Percentiles rank a stretch among this genome's conserved stretches.
These are phyloP conservation scores for Thraustochytrium striatum DNA, from an alignment of 352 stramenopile species.

Conservation along the genomic window DNA sequence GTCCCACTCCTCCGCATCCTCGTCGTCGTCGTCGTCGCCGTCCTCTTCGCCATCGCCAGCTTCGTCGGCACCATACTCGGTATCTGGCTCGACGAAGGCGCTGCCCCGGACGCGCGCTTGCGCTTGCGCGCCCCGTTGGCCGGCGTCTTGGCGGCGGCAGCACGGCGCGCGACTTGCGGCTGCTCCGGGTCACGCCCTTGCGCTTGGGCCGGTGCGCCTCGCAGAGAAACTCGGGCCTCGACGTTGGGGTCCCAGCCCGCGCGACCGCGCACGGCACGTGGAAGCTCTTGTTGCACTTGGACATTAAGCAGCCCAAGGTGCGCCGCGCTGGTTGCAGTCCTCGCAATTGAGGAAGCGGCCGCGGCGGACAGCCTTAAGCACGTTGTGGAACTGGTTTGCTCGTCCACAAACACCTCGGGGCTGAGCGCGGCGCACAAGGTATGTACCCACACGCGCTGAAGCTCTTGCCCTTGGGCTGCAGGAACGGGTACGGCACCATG, in stretches of 20 bases:
- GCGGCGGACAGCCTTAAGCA: conserved; percentile 44
- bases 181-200: not conserved
- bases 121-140: not conserved
- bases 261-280: conserved; percentile 49
- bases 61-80: not conserved
- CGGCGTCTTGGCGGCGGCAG: not conserved
- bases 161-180: not conserved
- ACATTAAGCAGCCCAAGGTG: conserved; percentile 46
- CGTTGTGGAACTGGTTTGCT: conserved; percentile 44
- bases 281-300: conserved; percentile 27
- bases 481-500: conserved; percentile 7
- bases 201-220: not conserved
- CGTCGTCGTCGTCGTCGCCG: not conserved
- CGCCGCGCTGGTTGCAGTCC: conserved; percentile 20
- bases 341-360: conserved; percentile 31
- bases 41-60: not conserved
- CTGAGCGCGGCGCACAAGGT: conserved; percentile 22
- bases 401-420: conserved; percentile 49
- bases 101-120: not conserved
- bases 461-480: conserved; percentile 38
- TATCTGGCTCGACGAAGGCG: not conserved
- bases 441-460: conserved; percentile 21
- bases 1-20: not conserved
- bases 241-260: conserved; percentile 11
- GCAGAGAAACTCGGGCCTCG: conserved; percentile 14